Percentiles rank a stretch among this genome's conserved stretches.
Evolutionary conservation across 2,329 filamentous ascomycete genomes (phyloP).

Genomic region (Rutstroemia sp.): DNA sequence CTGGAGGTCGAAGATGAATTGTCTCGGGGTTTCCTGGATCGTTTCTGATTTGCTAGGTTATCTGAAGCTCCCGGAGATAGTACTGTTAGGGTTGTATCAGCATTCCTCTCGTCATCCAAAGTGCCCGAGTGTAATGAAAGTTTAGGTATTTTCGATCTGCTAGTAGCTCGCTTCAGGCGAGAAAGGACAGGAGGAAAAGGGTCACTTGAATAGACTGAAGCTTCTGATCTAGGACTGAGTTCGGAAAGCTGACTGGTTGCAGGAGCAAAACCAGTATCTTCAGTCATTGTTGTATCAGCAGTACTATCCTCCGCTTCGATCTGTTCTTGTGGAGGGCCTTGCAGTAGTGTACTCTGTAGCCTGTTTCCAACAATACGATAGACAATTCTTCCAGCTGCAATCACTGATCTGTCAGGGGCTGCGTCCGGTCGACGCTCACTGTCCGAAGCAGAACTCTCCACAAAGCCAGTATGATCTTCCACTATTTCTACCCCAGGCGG

Average conservation of each 20-base stretch:
- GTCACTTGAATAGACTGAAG: not conserved
- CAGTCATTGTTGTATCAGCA: not conserved
- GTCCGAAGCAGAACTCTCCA: constrained; percentile 12
- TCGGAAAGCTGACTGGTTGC: not conserved
- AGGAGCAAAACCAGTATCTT: not conserved
- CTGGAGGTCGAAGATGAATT: constrained; percentile 21
- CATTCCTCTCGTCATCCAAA: constrained; percentile 9
- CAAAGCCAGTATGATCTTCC: constrained; percentile 36
- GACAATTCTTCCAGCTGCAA: constrained; percentile 45
- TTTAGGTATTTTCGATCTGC: constrained; percentile 2
- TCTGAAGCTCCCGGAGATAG: constrained; percentile 6
- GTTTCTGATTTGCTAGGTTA: constrained; percentile 26
- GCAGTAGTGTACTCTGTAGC: constrained; percentile 35
- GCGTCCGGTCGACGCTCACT: constrained; percentile 15
- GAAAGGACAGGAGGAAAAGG: not conserved
- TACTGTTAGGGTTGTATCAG: not conserved
- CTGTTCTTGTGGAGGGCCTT: constrained; percentile 20
- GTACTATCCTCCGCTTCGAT: constrained; percentile 9
- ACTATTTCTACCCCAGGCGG: constrained; percentile 53
- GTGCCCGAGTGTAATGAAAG: not conserved
- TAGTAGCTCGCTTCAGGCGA: not conserved
- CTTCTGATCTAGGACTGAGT: not conserved
- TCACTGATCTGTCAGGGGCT: constrained; percentile 11
- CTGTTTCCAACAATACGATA: constrained; percentile 51
- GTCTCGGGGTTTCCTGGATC: constrained; percentile 25